Base-by-base conservation (phyloP, 768 basidiomycete genomes). In the Suillus ampliporus region DNA sequence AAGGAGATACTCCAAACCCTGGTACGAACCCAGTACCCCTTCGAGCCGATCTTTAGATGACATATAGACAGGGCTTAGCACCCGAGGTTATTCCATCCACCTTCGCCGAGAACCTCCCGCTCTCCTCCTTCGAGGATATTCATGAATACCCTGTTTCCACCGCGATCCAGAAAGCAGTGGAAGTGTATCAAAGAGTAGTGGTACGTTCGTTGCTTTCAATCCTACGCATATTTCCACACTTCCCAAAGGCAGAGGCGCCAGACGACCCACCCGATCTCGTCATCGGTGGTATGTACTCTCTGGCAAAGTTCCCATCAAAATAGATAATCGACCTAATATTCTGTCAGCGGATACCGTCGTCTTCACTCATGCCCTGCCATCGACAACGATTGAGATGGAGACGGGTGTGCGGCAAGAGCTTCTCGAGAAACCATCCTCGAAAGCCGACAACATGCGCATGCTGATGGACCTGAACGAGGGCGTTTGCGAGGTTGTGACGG, bases 401-500 rank as follows among this genome's bases (percentile, higher is more conserved):
- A 75, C 75, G 1, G 73, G 79, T 28, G 74, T 75, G 6, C 73
- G 71, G 2, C 94, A 94, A 61, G 91, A 94, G 57, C 80, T 99
- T 8, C 79, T 99, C 1, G 97, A 99, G 76, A 99, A 99, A 72
- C 97, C 97, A 0, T 51, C 64, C 0, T 84, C 84, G 10, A 91
- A 92, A 69, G 86, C 79, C 34, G 96, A 98, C 63, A 90, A 98
- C 74, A 71, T 92, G 52, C 85, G 92, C 26, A 97, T 95, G 92
- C 80, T 99, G 60, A 78, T 90, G 52, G 91, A 95, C 62, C 80
- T 97, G 65, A 95, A 95, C 57, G 97, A 95, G 8, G 82, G 84
- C 54, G 84, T 89, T 0, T 97, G 95, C 68, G 92, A 97, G 73
- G 94, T 98, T 23, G 93, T 97, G 23, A 98, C 96, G 0, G 97